phyloP scores from a whole-genome alignment of 805 yeast species.

The Zygoascus biomembranicola region DNA sequence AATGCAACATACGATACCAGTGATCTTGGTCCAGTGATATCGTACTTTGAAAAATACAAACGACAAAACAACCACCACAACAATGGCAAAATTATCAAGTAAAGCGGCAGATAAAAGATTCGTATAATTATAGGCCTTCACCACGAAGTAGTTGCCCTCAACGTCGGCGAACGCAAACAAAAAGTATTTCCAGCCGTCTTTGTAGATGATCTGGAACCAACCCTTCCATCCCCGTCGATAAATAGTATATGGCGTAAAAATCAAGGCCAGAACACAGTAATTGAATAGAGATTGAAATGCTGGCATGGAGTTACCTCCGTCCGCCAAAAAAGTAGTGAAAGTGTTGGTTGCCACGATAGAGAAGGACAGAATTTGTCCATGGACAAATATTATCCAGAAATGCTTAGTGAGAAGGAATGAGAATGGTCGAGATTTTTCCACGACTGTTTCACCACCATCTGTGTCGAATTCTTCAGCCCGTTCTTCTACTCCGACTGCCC shows the following conservation, averaged over 20 bases:
- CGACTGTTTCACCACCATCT: neutral
- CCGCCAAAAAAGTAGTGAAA: conserved; percentile 32
- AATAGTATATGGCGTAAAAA: conserved; percentile 34
- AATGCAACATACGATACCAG: conserved; percentile 34
- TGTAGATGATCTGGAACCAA: conserved; percentile 24
- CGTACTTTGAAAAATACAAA: conserved; percentile 36
- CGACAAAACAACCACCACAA: conserved; percentile 35
- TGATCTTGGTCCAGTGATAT: conserved; percentile 38
- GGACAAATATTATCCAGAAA: conserved; percentile 35
- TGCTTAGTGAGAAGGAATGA: conserved; percentile 26
- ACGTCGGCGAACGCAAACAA: conserved; percentile 37
- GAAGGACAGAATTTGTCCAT: conserved; percentile 36
- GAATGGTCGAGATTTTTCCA: conserved; percentile 8
- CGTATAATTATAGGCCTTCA: conserved; percentile 37
- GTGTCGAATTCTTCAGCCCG: neutral
- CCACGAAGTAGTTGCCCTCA: conserved; percentile 40
- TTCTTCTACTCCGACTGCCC: neutral
- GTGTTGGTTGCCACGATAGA: conserved; percentile 37
- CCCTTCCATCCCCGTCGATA: conserved; percentile 32
- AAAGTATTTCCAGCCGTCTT: conserved; percentile 38
- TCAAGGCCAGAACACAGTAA: conserved; percentile 30
- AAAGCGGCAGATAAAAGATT: conserved; percentile 36
- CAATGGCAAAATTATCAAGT: conserved; percentile 39
- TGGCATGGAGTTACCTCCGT: conserved; percentile 34
- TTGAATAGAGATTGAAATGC: conserved; percentile 37